These are phyloP conservation scores for Trichoderma reesei DNA, from an alignment of 495 filamentous ascomycete species.

Conservation along the genomic window DNA sequence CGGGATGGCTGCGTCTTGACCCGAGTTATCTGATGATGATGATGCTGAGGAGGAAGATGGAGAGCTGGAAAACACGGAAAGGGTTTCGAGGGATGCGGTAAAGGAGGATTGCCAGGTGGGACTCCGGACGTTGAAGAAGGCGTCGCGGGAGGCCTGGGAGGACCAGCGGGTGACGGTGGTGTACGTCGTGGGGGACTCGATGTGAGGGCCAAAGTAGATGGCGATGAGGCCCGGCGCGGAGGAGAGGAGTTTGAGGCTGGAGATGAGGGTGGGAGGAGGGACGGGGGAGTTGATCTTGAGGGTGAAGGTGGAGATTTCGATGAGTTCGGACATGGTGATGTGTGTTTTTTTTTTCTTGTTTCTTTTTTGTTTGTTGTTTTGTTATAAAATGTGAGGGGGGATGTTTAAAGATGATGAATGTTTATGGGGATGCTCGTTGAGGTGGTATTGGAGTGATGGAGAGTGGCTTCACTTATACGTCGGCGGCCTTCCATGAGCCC, in stretches of 20 bases:
- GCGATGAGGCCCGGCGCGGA: background rate
- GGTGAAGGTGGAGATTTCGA: background rate
- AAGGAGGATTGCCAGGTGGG: background rate
- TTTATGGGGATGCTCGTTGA: too few species aligned
- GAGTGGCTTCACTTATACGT: too few species aligned
- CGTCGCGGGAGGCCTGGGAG: background rate
- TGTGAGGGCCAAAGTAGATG: slow-evolving; percentile 1
- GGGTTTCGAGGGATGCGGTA: background rate
- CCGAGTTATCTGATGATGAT: too few species aligned
- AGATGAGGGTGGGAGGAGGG: background rate
- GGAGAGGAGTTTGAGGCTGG: background rate
- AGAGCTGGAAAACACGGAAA: background rate
- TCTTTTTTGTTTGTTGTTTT: too few species aligned
- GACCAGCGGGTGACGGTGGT: background rate
- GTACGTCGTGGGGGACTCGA: background rate
- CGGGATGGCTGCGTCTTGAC: background rate
- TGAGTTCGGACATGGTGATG: background rate
- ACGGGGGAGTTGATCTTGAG: background rate
- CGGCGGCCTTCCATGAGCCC: too few species aligned
- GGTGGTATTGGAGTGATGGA: too few species aligned
- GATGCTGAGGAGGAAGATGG: too few species aligned
- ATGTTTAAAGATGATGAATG: too few species aligned
- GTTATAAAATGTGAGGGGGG: too few species aligned
- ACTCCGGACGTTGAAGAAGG: background rate
- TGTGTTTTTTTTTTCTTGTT: too few species aligned